phyloP scores from a whole-genome alignment of 257 asterid species.

The Solanum sparsipilum region DNA sequence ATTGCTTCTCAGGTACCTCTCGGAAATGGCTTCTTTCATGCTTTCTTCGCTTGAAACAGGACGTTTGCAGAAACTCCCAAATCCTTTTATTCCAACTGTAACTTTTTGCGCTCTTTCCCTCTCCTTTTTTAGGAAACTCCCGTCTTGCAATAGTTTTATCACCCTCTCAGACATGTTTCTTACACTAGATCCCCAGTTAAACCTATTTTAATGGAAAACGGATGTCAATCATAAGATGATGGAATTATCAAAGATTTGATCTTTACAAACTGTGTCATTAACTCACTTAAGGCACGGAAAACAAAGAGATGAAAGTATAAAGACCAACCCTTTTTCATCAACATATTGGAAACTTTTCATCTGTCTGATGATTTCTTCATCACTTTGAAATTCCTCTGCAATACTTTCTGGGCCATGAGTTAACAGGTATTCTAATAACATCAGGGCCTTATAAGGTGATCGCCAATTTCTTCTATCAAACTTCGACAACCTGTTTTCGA shows the following conservation, averaged over 20 bases:
- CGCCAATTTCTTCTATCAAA: constrained; percentile 63
- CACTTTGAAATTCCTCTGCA: constrained; percentile 67
- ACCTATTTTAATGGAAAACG: constrained; percentile 21
- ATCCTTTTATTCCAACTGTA: constrained; percentile 66
- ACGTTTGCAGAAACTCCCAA: constrained; percentile 40
- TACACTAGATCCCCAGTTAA: constrained; percentile 65
- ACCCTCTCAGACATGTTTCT: constrained; percentile 40
- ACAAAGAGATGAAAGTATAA: background rate
- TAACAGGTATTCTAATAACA: constrained; percentile 55
- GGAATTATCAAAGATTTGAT: background rate
- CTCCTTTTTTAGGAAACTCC: constrained; percentile 47
- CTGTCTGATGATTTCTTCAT: constrained; percentile 35
- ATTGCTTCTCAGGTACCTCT: constrained; percentile 11
- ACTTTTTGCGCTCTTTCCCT: constrained; percentile 48
- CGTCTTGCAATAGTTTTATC: constrained; percentile 34
- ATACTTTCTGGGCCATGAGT: constrained; percentile 73
- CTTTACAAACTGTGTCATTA: background rate
- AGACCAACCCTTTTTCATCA: constrained; percentile 60
- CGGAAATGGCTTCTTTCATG: background rate
- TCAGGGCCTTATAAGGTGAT: constrained; percentile 45
- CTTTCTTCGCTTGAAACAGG: background rate
- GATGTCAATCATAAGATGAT: background rate
- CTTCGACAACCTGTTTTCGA: constrained; percentile 37
- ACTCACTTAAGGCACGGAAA: background rate
- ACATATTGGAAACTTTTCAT: constrained; percentile 37